phyloP scores from a whole-genome alignment of 345 rosid species.

The Arabis alpina region DNA sequence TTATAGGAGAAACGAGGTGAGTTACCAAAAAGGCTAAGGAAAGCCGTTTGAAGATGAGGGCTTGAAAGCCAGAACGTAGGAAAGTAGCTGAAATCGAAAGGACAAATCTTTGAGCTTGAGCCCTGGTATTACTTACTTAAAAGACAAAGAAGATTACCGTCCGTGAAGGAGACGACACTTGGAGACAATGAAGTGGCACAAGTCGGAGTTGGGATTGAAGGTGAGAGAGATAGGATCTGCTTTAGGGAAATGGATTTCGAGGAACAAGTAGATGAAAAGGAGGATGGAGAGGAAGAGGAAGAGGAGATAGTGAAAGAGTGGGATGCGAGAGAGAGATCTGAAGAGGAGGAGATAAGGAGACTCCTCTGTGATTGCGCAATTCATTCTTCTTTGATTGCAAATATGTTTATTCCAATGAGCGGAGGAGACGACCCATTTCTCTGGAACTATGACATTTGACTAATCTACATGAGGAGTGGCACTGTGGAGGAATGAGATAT shows the following conservation, averaged over 20 bases:
- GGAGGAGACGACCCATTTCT: background rate
- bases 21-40: slow-evolving; percentile 68
- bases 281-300: slow-evolving; percentile 35
- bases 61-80: slow-evolving; percentile 91
- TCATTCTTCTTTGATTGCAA: slow-evolving; percentile 14
- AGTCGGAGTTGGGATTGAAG: slow-evolving; percentile 51
- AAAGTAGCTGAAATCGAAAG: slow-evolving; percentile 55
- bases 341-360: slow-evolving; percentile 56
- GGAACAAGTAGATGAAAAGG: slow-evolving; percentile 56
- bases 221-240: slow-evolving; percentile 55
- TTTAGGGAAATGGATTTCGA: slow-evolving; percentile 67
- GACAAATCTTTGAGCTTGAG: no score
- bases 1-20: slow-evolving; percentile 70
- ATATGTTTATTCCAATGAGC: background rate
- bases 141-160: slow-evolving; percentile 47
- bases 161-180: slow-evolving; percentile 71
- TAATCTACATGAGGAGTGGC: no score
- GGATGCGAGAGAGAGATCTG: slow-evolving; percentile 53
- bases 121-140: no score
- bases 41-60: slow-evolving; percentile 78
- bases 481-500: no score
- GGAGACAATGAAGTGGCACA: slow-evolving; percentile 63
- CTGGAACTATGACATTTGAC: background rate
- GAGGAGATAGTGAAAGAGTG: slow-evolving; percentile 57
- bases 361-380: slow-evolving; percentile 22